phyloP scores from a whole-genome alignment of 2,329 filamentous ascomycete genomes.

The Trichoderma atroviride region DNA sequence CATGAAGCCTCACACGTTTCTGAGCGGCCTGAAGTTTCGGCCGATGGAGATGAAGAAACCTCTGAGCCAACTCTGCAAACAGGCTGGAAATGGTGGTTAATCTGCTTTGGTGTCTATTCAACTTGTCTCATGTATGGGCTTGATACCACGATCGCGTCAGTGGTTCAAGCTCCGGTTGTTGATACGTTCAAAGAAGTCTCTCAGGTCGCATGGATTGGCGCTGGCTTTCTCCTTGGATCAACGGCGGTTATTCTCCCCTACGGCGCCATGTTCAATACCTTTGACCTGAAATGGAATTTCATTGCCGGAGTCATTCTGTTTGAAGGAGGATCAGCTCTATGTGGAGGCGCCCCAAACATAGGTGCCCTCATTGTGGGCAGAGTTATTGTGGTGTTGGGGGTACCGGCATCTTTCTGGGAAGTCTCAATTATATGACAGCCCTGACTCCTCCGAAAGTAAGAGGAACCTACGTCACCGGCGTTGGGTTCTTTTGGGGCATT shows the following conservation, averaged over 20 bases:
- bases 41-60: background rate
- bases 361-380: background rate
- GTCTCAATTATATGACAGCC: background rate
- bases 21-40: background rate
- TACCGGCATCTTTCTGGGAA: background rate
- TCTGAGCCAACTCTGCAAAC: background rate
- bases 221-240: background rate
- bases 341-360: background rate
- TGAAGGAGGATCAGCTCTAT: background rate
- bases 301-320: background rate
- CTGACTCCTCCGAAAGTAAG: background rate
- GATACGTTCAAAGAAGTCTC: background rate
- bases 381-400: background rate
- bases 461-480: background rate
- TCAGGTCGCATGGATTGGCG: background rate
- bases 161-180: background rate
- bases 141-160: background rate
- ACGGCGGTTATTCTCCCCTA: background rate
- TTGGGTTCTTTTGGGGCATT: background rate
- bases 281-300: background rate
- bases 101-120: background rate
- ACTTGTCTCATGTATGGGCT: background rate
- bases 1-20: background rate
- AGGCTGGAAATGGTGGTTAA: background rate
- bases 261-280: background rate